Percentiles rank a stretch among this genome's conserved stretches.
Conservation (phyloP, 2,329 filamentous ascomycete species). For the Verticillium tricorpus region DNA sequence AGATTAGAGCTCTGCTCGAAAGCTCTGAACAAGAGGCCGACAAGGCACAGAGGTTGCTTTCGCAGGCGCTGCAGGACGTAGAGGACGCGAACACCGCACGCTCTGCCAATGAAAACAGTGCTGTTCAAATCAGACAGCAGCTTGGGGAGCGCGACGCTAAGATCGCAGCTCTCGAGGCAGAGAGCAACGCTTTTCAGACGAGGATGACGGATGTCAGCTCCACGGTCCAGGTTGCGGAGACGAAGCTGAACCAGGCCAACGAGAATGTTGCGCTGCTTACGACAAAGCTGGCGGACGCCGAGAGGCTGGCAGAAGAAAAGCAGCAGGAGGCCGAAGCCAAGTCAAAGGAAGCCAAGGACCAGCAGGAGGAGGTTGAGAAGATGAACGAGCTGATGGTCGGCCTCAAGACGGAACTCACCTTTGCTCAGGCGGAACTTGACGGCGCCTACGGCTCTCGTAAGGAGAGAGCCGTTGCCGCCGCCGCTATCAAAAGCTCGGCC, state of each 20-base stretch:
- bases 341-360: slow-evolving; percentile 35
- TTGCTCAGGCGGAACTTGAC: slow-evolving; percentile 58
- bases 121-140: slow-evolving; percentile 9
- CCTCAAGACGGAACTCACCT: slow-evolving; percentile 57
- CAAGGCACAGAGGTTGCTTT: slow-evolving; percentile 43
- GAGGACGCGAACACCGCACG: slow-evolving; percentile 26
- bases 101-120: slow-evolving; percentile 15
- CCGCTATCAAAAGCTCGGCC: slow-evolving; percentile 44
- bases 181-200: slow-evolving; percentile 33
- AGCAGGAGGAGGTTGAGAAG: slow-evolving; percentile 46
- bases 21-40: slow-evolving; percentile 32
- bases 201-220: slow-evolving; percentile 29
- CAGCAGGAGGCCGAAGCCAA: slow-evolving; percentile 36
- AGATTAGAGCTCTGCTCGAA: slow-evolving; percentile 25
- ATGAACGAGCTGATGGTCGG: slow-evolving; percentile 50
- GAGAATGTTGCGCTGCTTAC: slow-evolving; percentile 31
- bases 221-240: slow-evolving; percentile 18
- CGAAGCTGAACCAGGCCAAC: slow-evolving; percentile 36
- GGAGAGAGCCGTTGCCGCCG: slow-evolving; percentile 54
- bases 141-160: slow-evolving; percentile 31
- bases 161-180: slow-evolving; percentile 35
- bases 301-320: slow-evolving; percentile 25
- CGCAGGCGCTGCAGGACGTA: slow-evolving; percentile 42
- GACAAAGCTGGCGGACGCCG: slow-evolving; percentile 25
- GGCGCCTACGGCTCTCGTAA: slow-evolving; percentile 56